Evolutionary conservation across 148 eudicot genomes (phyloP).

Genomic region (Camellia sinensis): DNA sequence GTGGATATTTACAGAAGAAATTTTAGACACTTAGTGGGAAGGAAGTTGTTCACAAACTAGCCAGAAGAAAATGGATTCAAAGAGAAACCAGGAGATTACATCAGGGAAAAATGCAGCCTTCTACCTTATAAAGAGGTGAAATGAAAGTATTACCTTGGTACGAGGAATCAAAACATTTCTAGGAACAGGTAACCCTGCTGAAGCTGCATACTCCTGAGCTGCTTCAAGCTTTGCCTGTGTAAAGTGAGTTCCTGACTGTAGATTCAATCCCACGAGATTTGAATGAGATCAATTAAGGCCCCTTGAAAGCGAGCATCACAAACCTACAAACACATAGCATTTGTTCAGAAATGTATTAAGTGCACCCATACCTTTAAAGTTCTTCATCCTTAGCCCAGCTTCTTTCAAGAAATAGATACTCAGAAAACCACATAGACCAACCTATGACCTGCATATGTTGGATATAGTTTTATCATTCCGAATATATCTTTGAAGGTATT

Average conservation of each 20-base stretch:
- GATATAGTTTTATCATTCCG: not conserved
- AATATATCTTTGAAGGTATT: not conserved
- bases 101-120: not conserved
- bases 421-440: slow-evolving; percentile 98
- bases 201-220: slow-evolving; percentile 94
- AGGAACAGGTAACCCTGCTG: slow-evolving; percentile 76
- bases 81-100: not conserved
- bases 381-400: slow-evolving; percentile 78
- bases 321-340: not conserved
- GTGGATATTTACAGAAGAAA: no score
- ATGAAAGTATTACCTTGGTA: slow-evolving; percentile 57
- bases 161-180: slow-evolving; percentile 89
- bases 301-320: not conserved
- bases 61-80: not conserved
- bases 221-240: slow-evolving; percentile 88
- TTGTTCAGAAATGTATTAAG: not conserved
- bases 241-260: slow-evolving; percentile 87
- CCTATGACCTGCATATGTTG: slow-evolving; percentile 68
- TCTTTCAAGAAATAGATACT: slow-evolving; percentile 85
- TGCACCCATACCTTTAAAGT: slow-evolving; percentile 57
- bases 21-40: no score
- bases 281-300: slow-evolving; percentile 14
- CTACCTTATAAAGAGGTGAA: not conserved
- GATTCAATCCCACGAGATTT: slow-evolving; percentile 15
- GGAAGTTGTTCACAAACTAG: not conserved